Evolutionary conservation across 495 filamentous ascomycete species (phyloP).

Genomic region (Trichoderma virens): DNA sequence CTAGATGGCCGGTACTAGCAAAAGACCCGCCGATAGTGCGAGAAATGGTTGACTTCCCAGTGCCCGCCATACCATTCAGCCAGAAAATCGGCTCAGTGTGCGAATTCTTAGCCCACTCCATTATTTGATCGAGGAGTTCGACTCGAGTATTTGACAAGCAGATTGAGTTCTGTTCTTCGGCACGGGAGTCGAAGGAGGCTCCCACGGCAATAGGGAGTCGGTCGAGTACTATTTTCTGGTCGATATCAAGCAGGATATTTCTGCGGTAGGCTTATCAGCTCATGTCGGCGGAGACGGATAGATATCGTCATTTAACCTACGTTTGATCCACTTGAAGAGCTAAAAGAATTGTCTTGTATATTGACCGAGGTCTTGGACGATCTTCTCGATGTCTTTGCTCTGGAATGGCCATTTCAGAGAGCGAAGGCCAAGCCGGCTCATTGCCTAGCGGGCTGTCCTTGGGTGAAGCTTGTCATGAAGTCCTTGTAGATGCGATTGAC

Average conservation of each 20-base stretch:
- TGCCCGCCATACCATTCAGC: slow-evolving; percentile 39
- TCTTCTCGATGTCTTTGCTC: neutral
- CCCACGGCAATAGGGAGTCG: slow-evolving; percentile 10
- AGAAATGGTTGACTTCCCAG: slow-evolving; percentile 39
- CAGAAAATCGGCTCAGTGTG: slow-evolving; percentile 30
- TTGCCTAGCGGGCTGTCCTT: neutral
- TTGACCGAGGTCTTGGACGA: neutral
- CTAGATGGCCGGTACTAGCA: slow-evolving; percentile 14
- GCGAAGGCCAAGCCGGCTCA: neutral
- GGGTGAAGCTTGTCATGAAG: neutral
- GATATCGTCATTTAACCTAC: neutral
- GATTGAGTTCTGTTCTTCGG: slow-evolving; percentile 19
- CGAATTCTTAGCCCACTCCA: slow-evolving; percentile 11
- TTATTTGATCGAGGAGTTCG: slow-evolving; percentile 17
- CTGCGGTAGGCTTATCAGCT: neutral
- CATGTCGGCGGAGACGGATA: neutral
- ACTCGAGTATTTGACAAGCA: slow-evolving; percentile 21
- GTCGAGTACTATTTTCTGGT: neutral
- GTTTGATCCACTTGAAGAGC: neutral
- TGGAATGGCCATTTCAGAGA: neutral
- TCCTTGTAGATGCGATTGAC: neutral
- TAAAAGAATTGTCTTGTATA: neutral
- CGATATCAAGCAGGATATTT: neutral
- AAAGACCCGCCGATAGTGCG: slow-evolving; percentile 28
- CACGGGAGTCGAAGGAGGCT: slow-evolving; percentile 21